A percentile compares a stretch with the other conserved stretches of the same genome.
phyloP scores from a whole-genome alignment of 495 filamentous ascomycete species.

The Neurospora sublineolata region DNA sequence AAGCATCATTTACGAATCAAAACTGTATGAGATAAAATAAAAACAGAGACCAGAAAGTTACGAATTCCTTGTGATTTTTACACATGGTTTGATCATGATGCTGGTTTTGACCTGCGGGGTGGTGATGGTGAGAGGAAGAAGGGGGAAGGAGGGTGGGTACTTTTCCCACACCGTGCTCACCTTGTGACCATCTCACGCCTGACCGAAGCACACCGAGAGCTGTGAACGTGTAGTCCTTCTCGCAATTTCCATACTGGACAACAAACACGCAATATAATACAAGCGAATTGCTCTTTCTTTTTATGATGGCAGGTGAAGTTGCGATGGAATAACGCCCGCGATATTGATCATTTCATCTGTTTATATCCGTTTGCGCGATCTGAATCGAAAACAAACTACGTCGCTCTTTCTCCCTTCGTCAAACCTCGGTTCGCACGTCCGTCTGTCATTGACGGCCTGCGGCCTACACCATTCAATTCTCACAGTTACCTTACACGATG shows the following conservation, averaged over 20 bases:
- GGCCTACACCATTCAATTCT: not conserved
- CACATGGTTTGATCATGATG: not conserved
- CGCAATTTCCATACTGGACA: not conserved
- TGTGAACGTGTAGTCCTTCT: not conserved
- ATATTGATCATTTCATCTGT: not conserved
- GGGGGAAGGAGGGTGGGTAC: not conserved
- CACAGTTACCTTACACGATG: not conserved
- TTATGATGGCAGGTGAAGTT: not conserved
- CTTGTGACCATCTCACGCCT: not conserved
- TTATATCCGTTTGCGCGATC: not conserved
- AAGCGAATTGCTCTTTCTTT: not conserved
- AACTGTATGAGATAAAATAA: not conserved
- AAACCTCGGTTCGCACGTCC: not conserved
- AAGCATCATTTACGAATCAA: not conserved
- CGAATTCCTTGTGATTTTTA: not conserved
- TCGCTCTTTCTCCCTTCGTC: not conserved
- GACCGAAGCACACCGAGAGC: not conserved
- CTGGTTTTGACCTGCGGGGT: not conserved
- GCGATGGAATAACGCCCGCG: not conserved
- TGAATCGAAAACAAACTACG: not conserved
- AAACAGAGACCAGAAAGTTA: constrained; percentile 2
- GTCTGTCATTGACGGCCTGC: not conserved
- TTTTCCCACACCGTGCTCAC: not conserved
- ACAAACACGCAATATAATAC: not conserved
- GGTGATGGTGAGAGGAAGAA: not conserved